These are phyloP conservation scores for Colletotrichum nymphaeae DNA, from an alignment of 2,329 filamentous ascomycete species.

Conservation along the genomic window DNA sequence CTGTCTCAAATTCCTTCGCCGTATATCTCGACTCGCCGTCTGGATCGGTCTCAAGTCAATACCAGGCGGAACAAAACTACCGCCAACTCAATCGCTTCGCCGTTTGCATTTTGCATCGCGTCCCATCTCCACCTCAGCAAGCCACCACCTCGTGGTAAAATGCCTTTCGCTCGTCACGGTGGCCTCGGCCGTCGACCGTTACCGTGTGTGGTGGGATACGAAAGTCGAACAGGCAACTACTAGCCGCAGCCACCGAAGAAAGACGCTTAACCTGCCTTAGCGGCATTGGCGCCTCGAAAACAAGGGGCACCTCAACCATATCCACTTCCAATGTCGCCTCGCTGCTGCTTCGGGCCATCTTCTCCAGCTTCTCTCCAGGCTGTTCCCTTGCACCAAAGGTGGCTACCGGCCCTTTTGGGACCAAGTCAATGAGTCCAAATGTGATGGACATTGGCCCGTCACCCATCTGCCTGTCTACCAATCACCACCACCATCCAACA, in stretches of 20 bases:
- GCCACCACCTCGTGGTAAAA: conserved; percentile 16
- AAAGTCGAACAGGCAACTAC: conserved; percentile 8
- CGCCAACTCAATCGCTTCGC: neutral
- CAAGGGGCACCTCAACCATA: conserved; percentile 15
- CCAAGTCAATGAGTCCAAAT: neutral
- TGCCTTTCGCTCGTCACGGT: neutral
- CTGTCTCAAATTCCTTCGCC: neutral
- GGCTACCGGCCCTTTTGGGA: conserved; percentile 18
- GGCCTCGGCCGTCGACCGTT: neutral
- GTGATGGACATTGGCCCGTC: neutral
- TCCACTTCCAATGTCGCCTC: conserved; percentile 17
- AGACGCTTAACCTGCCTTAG: conserved; percentile 21
- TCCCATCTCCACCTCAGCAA: conserved; percentile 5
- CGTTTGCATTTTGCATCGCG: conserved; percentile 10
- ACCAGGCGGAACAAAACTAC: neutral
- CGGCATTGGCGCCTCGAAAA: conserved; percentile 25
- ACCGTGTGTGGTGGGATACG: conserved; percentile 15
- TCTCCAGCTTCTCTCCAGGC: conserved; percentile 26
- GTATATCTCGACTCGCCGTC: no score
- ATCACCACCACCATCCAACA: neutral
- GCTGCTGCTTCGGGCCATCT: conserved; percentile 26
- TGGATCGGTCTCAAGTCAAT: neutral
- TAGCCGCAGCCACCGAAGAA: conserved; percentile 22
- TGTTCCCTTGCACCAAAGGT: conserved; percentile 9
- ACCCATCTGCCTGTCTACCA: neutral